Evolutionary conservation across 163 green algal genomes (phyloP).

Genomic region (Chloromonas sp.): DNA sequence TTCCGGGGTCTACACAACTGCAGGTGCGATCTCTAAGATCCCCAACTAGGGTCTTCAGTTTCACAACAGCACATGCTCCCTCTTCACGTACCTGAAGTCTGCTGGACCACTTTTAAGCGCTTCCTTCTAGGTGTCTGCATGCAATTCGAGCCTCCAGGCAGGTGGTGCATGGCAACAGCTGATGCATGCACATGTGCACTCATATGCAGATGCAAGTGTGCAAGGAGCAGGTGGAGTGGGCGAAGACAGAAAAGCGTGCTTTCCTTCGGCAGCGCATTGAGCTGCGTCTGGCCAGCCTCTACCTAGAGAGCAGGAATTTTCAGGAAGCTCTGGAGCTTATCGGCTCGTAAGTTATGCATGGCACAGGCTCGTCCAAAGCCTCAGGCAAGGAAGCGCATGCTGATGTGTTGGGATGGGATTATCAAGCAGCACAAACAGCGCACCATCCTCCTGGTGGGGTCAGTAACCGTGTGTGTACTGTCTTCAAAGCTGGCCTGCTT

Average conservation of each 20-base stretch:
- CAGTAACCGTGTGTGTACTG: too few species aligned
- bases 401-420: background rate
- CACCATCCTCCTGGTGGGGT: too few species aligned
- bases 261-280: conserved; percentile 97
- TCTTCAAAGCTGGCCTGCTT: too few species aligned
- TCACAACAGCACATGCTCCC: too few species aligned
- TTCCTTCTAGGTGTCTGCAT: too few species aligned
- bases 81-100: too few species aligned
- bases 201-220: conserved; percentile 73
- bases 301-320: conserved; percentile 79
- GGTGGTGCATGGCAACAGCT: background rate
- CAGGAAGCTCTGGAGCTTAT: conserved; percentile 73
- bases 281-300: conserved; percentile 74
- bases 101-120: too few species aligned
- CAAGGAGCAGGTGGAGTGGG: conserved; percentile 88
- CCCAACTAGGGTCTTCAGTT: background rate
- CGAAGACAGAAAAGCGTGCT: conserved; percentile 85
- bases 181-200: too few species aligned
- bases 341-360: conserved; percentile 35
- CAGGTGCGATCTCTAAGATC: conserved; percentile 50
- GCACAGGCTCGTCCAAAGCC: background rate
- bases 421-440: too few species aligned
- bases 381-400: background rate
- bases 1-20: conserved; percentile 79
- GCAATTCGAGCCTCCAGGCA: too few species aligned